Evolutionary conservation across 495 filamentous ascomycete species (phyloP), one percentile per base, ranked within the genome.

Genomic region (Xylaria bambusicola): DNA sequence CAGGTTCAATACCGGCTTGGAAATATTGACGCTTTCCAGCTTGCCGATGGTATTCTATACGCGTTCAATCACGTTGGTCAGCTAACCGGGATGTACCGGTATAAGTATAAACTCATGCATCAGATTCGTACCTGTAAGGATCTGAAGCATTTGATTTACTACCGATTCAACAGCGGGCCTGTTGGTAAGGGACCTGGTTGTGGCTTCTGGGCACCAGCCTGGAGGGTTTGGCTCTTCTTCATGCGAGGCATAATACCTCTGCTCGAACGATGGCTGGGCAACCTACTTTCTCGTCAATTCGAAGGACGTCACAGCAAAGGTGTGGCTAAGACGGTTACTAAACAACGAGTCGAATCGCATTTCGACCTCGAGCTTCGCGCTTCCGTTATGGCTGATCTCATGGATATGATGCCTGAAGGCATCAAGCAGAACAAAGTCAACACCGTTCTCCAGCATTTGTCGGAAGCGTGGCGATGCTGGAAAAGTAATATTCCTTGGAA

Each of bases 401-500:
- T 97, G 88, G 95, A 99, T 66, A 99, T 99, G 95, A 99, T 99
- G 95, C 95, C 95, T 1, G 95, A 97, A 71, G 95, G 95, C 56
- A 97, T 99, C 80, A 97, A 97, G 76, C 93, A 97, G 70, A 99
- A 93, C 76, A 99, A 99, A 76, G 93, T 99, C 73, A 96, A 98
- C 71, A 96, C 94, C 1, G 93, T 99, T 33, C 79, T 99, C 46
- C 94, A 99, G 67, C 94, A 99, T 83, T 77, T 98, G 23, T 96
- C 91, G 0, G 94, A 99, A 76, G 94, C 94, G 8, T 99, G 94
- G 94, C 82, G 94, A 73, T 99, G 94, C 75, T 99, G 94, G 94
- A 99, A 99, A 88, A 97, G 92, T 81, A 98, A 98, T 68, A 98
- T 98, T 66, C 94, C 94, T 5, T 98, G 94, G 94, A 98, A 98